These are phyloP conservation scores for Solanum hybrid DNA, from an alignment of 305 asterid species.

Conservation along the genomic window DNA sequence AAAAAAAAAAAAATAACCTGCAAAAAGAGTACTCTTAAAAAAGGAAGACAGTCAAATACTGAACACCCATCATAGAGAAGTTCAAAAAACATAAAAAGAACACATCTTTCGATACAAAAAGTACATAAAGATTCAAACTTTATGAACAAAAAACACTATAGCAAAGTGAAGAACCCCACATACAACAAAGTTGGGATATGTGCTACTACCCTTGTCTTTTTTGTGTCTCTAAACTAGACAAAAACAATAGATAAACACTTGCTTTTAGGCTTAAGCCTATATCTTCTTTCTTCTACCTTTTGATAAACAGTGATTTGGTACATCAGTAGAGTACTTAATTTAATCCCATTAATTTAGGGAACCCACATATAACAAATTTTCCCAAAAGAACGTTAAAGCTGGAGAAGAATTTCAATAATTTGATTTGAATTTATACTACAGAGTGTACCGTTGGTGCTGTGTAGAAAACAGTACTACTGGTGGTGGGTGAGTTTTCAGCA, in stretches of 20 bases:
- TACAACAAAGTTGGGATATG: slow-evolving; percentile 2
- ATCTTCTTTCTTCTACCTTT: neutral
- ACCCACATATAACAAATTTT: neutral
- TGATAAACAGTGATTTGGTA: neutral
- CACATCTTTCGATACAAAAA: slow-evolving; percentile 28
- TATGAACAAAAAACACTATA: neutral
- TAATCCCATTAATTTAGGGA: neutral
- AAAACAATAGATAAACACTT: neutral
- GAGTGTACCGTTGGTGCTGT: neutral
- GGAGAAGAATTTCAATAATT: neutral
- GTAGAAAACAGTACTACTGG: neutral
- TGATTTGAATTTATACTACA: neutral
- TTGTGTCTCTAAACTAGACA: neutral
- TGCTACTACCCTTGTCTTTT: neutral
- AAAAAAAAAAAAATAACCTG: neutral
- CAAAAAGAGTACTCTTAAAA: slow-evolving; percentile 8
- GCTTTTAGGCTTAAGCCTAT: neutral
- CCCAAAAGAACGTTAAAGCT: neutral
- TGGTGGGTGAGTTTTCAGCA: neutral
- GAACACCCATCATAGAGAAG: slow-evolving; percentile 24
- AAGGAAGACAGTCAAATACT: slow-evolving; percentile 37
- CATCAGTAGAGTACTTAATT: neutral
- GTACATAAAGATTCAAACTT: neutral
- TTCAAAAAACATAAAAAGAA: slow-evolving; percentile 38
- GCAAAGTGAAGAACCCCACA: neutral